A percentile compares a stretch with the other conserved stretches of the same genome.
Evolutionary conservation across 2,329 filamentous ascomycete species (phyloP).

Genomic region (Cordyceps cicadae): DNA sequence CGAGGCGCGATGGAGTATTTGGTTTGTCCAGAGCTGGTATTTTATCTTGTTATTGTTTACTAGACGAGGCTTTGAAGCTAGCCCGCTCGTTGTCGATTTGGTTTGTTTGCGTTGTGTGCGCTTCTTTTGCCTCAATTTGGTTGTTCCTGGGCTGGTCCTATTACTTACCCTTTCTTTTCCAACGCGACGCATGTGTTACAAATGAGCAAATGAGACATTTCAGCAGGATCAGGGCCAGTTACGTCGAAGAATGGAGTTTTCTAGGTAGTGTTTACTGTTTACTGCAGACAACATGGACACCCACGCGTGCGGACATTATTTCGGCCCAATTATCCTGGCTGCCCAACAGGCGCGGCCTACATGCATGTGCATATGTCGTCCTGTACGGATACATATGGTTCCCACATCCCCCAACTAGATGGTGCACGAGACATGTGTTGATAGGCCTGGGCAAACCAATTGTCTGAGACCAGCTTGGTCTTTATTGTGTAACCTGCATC

Average conservation of each 20-base stretch:
- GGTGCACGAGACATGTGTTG: too few relatives aligned
- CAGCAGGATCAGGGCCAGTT: not conserved
- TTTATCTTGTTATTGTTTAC: not conserved
- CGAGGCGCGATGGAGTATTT: slow-evolving; percentile 8
- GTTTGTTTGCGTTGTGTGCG: not conserved
- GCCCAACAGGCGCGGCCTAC: not conserved
- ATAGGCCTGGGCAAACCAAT: too few relatives aligned
- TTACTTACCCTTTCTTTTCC: not conserved
- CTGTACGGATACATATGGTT: too few relatives aligned
- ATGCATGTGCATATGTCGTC: not conserved
- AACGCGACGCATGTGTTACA: slow-evolving; percentile 3
- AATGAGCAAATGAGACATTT: not conserved
- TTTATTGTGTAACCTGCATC: too few relatives aligned
- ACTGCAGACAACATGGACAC: slow-evolving; percentile 4
- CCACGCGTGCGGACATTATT: not conserved
- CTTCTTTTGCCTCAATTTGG: not conserved
- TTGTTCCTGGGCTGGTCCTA: slow-evolving; percentile 1
- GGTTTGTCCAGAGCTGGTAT: not conserved
- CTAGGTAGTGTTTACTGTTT: not conserved
- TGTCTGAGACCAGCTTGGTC: too few relatives aligned
- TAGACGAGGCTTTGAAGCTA: slow-evolving; percentile 5
- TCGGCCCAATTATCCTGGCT: not conserved
- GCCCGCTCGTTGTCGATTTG: not conserved
- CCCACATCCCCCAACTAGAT: too few relatives aligned
- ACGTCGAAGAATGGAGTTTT: not conserved